These are phyloP conservation scores for Hygrocybe coccinea DNA, from an alignment of 768 basidiomycete species.

Conservation along the genomic window DNA sequence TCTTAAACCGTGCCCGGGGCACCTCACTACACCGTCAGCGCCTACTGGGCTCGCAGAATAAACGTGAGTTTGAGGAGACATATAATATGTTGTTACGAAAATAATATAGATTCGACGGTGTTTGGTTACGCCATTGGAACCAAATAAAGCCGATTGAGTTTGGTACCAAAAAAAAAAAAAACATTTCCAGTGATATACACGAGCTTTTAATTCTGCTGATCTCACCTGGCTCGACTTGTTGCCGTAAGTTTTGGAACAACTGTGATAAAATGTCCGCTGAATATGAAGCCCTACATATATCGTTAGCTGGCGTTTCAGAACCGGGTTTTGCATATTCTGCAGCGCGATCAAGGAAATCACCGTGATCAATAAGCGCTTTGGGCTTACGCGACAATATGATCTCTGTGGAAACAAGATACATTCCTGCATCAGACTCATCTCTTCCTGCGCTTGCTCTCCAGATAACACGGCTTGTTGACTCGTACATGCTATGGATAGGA, in stretches of 20 bases:
- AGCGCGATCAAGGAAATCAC: background rate
- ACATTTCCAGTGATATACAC: too few species aligned
- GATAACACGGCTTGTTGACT: slow-evolving; percentile 59
- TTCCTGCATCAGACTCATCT: slow-evolving; percentile 46
- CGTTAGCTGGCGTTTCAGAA: background rate
- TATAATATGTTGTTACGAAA: too few species aligned
- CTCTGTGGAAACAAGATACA: slow-evolving; percentile 43
- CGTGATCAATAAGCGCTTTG: background rate
- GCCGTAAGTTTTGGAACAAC: too few species aligned
- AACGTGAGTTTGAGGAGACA: background rate
- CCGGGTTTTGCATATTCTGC: too few species aligned
- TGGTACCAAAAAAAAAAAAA: too few species aligned
- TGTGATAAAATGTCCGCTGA: too few species aligned
- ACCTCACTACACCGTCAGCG: background rate
- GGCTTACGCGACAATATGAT: slow-evolving; percentile 25
- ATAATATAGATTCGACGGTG: too few species aligned
- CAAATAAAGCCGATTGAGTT: background rate
- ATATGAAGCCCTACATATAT: too few species aligned
- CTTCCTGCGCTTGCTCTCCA: slow-evolving; percentile 61
- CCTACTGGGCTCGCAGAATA: background rate
- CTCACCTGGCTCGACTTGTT: too few species aligned
- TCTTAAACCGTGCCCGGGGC: background rate
- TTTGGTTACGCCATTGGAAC: background rate
- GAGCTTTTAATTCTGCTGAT: too few species aligned
- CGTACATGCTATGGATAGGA: slow-evolving; percentile 83